A percentile compares a stretch with the other conserved stretches of the same genome.
phyloP scores from a whole-genome alignment of 1,284 basidiomycete genomes.

The Malassezia caprae region DNA sequence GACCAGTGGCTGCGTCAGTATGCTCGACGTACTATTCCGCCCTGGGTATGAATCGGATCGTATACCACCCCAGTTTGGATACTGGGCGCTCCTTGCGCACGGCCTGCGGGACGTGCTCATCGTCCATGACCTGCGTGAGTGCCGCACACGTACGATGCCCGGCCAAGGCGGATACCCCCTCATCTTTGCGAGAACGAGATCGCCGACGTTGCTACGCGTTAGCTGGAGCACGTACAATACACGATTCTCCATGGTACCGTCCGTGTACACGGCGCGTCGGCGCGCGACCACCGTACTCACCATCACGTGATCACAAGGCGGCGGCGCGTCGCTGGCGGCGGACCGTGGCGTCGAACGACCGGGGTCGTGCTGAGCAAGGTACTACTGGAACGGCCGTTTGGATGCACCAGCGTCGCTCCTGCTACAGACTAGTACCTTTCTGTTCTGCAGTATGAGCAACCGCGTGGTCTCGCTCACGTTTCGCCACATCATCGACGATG shows the following conservation, averaged over 20 bases:
- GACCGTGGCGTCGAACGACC: neutral
- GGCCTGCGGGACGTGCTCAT: slow-evolving; percentile 56
- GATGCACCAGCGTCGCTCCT: neutral
- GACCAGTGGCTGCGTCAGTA: slow-evolving; percentile 65
- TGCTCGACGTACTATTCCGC: slow-evolving; percentile 70
- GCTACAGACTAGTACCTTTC: neutral
- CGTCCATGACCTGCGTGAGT: slow-evolving; percentile 61
- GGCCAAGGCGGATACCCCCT: slow-evolving; percentile 91
- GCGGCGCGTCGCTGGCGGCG: neutral
- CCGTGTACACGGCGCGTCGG: neutral
- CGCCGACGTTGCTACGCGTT: slow-evolving; percentile 50
- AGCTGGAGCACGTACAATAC: neutral
- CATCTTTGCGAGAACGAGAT: slow-evolving; percentile 81
- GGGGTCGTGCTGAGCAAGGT: neutral
- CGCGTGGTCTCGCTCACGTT: slow-evolving; percentile 61
- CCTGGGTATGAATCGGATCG: slow-evolving; percentile 75
- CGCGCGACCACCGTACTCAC: neutral
- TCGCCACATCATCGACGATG: slow-evolving; percentile 90
- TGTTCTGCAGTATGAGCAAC: slow-evolving; percentile 16
- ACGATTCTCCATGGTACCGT: neutral
- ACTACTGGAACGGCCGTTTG: neutral
- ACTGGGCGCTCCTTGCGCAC: slow-evolving; percentile 63
- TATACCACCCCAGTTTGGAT: slow-evolving; percentile 64
- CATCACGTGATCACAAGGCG: neutral
- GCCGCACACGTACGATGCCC: slow-evolving; percentile 59